These are phyloP conservation scores for Vigna mungo DNA, from an alignment of 306 rosid species.

Conservation along the genomic window DNA sequence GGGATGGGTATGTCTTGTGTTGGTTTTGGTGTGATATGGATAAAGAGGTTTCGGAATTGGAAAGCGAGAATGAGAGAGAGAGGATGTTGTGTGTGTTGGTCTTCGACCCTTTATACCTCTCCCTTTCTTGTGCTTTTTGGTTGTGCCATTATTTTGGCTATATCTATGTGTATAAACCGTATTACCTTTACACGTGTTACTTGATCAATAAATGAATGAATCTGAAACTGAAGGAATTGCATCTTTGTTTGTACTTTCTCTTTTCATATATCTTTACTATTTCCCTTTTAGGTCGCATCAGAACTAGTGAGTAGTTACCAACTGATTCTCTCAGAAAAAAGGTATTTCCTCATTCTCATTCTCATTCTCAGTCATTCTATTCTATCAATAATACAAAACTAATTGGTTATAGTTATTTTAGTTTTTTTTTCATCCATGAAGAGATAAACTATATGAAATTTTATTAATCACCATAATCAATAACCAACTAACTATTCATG, in stretches of 20 bases:
- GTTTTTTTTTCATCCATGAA: no score
- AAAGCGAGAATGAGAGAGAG: not conserved
- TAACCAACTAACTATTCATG: no score
- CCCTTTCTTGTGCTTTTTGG: not conserved
- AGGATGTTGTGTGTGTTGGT: not conserved
- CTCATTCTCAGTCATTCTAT: not conserved
- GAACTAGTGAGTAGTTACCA: not conserved
- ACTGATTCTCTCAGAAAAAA: not conserved
- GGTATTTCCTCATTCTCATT: not conserved
- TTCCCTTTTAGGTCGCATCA: not conserved
- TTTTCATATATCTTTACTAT: no score
- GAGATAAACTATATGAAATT: no score
- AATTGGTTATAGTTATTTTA: no score
- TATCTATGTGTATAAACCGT: not conserved
- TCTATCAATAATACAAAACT: no score
- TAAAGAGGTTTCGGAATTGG: constrained; percentile 4
- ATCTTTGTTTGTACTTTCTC: not conserved
- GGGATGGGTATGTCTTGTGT: not conserved
- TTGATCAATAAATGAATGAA: not conserved
- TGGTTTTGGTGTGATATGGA: constrained; percentile 9
- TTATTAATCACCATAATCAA: no score
- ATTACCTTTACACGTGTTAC: constrained; percentile 3
- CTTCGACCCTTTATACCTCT: constrained; percentile 10
- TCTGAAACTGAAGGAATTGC: not conserved
- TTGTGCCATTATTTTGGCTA: not conserved